Conservation (phyloP, 2,329 filamentous ascomycete genomes). For the Fusarium succisae region DNA sequence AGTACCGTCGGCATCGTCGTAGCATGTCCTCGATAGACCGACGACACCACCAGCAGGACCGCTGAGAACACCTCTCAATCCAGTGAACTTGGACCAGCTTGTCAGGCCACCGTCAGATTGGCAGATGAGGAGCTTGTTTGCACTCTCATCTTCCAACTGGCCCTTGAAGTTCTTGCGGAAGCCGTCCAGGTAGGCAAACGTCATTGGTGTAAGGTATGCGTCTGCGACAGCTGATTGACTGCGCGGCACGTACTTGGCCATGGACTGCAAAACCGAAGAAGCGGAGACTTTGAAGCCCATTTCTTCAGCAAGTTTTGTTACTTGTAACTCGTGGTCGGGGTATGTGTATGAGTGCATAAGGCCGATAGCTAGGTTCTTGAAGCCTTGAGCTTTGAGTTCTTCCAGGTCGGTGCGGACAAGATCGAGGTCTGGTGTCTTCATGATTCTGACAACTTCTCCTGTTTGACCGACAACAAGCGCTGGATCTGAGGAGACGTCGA, state of each 20-base stretch:
- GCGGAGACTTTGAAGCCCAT: conserved; percentile 55
- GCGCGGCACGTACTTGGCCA: conserved; percentile 57
- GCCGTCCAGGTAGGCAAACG: conserved; percentile 49
- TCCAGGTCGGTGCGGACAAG: conserved; percentile 66
- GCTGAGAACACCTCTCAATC: conserved; percentile 39
- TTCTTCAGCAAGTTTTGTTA: conserved; percentile 48
- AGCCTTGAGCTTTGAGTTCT: conserved; percentile 68
- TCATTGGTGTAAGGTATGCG: conserved; percentile 55
- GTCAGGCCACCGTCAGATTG: conserved; percentile 44
- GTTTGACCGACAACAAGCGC: conserved; percentile 73
- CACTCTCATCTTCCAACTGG: conserved; percentile 36
- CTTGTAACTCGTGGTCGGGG: conserved; percentile 64
- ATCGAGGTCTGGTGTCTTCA: conserved; percentile 66
- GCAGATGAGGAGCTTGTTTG: conserved; percentile 44
- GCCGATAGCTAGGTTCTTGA: conserved; percentile 64
- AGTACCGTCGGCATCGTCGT: conserved; percentile 36
- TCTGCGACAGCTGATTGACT: conserved; percentile 55
- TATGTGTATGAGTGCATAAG: conserved; percentile 76
- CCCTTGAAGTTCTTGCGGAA: conserved; percentile 43
- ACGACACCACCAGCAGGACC: conserved; percentile 45
- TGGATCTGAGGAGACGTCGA: conserved; percentile 53
- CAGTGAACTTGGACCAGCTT: conserved; percentile 43
- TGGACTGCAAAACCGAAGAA: conserved; percentile 51
- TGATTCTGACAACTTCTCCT: conserved; percentile 73
- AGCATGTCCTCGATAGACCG: conserved; percentile 41